Percentiles rank a stretch among this genome's conserved stretches.
These are phyloP conservation scores for Aspergillus transmontanensis DNA, from an alignment of 2,329 filamentous ascomycete species.

Conservation along the genomic window DNA sequence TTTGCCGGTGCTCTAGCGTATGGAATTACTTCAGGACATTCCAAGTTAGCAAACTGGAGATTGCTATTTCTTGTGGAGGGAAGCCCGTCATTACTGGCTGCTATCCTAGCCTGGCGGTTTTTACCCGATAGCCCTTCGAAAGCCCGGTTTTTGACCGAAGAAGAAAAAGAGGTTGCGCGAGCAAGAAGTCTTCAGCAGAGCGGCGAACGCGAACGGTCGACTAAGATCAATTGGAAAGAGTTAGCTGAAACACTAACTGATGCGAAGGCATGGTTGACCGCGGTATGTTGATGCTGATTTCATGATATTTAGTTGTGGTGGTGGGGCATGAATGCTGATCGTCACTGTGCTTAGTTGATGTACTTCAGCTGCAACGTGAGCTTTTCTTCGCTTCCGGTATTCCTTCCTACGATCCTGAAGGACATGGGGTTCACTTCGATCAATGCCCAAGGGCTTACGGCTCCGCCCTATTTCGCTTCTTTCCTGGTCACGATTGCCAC, in stretches of 20 bases:
- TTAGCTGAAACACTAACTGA: constrained; percentile 49
- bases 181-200: constrained; percentile 57
- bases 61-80: constrained; percentile 68
- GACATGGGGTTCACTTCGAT: constrained; percentile 70
- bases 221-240: constrained; percentile 50
- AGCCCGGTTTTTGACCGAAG: constrained; percentile 57
- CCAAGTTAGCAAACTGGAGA: constrained; percentile 64
- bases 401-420: constrained; percentile 63
- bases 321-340: constrained; percentile 2
- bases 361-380: constrained; percentile 66
- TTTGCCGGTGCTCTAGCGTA: constrained; percentile 73
- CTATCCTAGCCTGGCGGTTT: constrained; percentile 57
- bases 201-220: constrained; percentile 48
- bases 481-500: constrained; percentile 64
- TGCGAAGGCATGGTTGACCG: constrained; percentile 52
- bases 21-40: constrained; percentile 63
- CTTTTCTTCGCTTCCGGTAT: constrained; percentile 66
- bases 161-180: constrained; percentile 61
- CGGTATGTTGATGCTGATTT: constrained; percentile 32
- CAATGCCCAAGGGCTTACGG: constrained; percentile 70
- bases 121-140: constrained; percentile 56
- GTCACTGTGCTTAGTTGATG: constrained; percentile 45
- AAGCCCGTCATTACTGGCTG: constrained; percentile 59
- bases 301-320: background rate
- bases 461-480: constrained; percentile 69